These are phyloP conservation scores for Elsinoe arachidis DNA, from an alignment of 2,329 filamentous ascomycete species.

Conservation along the genomic window DNA sequence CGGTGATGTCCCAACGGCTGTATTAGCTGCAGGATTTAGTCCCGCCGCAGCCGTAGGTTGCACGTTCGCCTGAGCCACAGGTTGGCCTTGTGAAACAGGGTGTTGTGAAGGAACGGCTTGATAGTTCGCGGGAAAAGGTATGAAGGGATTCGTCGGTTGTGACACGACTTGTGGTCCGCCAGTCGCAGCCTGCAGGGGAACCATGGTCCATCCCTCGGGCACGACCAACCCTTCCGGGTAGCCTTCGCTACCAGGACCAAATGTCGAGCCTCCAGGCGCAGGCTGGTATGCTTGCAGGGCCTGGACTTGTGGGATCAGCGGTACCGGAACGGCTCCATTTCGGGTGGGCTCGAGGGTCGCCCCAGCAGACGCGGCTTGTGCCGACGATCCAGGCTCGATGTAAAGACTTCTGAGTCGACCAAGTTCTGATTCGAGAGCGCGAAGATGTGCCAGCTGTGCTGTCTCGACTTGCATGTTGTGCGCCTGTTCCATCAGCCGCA, in stretches of 20 bases:
- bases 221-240: slow-evolving; percentile 44
- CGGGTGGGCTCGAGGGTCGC: neutral
- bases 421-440: slow-evolving; percentile 59
- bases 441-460: slow-evolving; percentile 60
- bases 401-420: slow-evolving; percentile 48
- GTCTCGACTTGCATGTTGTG: slow-evolving; percentile 53
- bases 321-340: neutral
- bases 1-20: too few relatives aligned
- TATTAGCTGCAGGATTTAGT: too few relatives aligned
- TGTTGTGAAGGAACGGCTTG: neutral
- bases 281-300: slow-evolving; percentile 23
- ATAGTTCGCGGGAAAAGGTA: neutral
- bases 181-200: slow-evolving; percentile 33
- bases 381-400: slow-evolving; percentile 19
- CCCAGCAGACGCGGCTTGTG: slow-evolving; percentile 13
- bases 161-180: neutral
- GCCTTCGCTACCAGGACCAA: slow-evolving; percentile 36
- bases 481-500: slow-evolving; percentile 60
- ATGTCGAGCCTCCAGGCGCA: slow-evolving; percentile 13
- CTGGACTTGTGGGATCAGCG: slow-evolving; percentile 16
- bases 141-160: slow-evolving; percentile 3
- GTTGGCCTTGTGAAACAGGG: neutral
- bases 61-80: neutral
- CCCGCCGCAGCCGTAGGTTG: too few relatives aligned
- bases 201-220: slow-evolving; percentile 45